These are phyloP conservation scores for Calocybe cyanea DNA, from an alignment of 768 basidiomycete genomes.

Conservation along the genomic window DNA sequence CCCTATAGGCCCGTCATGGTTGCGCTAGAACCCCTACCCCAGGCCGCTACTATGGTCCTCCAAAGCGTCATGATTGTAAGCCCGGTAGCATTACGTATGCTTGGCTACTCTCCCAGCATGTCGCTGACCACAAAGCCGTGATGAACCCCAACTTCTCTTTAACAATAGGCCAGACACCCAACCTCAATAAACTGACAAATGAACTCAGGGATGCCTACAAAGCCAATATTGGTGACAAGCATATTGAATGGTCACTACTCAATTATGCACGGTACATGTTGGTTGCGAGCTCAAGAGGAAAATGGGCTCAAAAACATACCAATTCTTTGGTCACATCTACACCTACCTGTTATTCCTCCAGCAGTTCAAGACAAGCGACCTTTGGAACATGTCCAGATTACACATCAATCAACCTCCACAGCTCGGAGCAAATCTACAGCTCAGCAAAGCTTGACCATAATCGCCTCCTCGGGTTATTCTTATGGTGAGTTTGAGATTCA, in stretches of 20 bases:
- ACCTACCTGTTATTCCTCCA: too few relatives aligned
- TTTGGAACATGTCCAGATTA: too few relatives aligned
- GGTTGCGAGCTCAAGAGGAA: constrained; percentile 55
- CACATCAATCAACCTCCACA: too few relatives aligned
- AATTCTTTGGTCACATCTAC: too few relatives aligned
- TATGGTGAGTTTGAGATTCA: too few relatives aligned
- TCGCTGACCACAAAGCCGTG: constrained; percentile 43
- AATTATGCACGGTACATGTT: constrained; percentile 71
- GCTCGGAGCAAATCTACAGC: too few relatives aligned
- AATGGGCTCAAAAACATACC: too few relatives aligned
- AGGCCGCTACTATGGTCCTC: constrained; percentile 91
- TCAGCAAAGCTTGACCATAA: too few relatives aligned
- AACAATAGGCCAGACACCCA: constrained; percentile 54
- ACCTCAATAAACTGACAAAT: constrained; percentile 53
- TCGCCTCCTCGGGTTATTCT: too few relatives aligned
- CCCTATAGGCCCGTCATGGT: constrained; percentile 87
- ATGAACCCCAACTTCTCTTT: constrained; percentile 48
- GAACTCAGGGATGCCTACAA: constrained; percentile 49
- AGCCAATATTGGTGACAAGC: constrained; percentile 52
- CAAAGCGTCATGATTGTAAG: constrained; percentile 71
- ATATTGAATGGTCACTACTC: constrained; percentile 72
- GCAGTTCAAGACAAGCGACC: too few relatives aligned
- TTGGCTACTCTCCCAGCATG: too few relatives aligned
- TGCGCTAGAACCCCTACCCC: constrained; percentile 92
- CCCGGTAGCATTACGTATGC: too few relatives aligned